These are phyloP conservation scores for Boletus insuetus DNA, from an alignment of 768 basidiomycete species.

Conservation along the genomic window DNA sequence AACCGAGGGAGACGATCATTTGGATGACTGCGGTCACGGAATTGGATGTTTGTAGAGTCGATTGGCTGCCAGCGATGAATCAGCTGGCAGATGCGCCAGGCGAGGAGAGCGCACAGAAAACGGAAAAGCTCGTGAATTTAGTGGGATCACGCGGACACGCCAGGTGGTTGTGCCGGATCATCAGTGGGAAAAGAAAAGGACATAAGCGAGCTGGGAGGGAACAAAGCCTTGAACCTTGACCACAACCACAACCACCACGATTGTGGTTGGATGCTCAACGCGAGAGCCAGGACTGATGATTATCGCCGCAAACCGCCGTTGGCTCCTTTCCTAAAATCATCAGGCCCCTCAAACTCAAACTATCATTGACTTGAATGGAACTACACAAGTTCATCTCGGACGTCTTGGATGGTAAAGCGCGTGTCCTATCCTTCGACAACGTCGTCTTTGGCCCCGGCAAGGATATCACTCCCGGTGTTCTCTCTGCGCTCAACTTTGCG, in stretches of 20 bases:
- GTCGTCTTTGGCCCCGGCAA: constrained; percentile 36
- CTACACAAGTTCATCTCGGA: constrained; percentile 12
- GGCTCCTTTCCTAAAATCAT: not conserved
- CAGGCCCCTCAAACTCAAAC: not conserved
- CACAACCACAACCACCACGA: too few relatives aligned
- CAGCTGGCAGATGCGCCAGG: too few relatives aligned
- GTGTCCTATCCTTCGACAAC: constrained; percentile 42
- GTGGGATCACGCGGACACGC: too few relatives aligned
- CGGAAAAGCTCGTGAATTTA: too few relatives aligned
- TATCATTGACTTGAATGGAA: constrained; percentile 6
- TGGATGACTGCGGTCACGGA: not conserved
- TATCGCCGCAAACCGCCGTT: constrained; percentile 5
- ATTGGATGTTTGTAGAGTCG: not conserved
- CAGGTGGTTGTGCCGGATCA: too few relatives aligned
- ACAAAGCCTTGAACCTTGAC: too few relatives aligned
- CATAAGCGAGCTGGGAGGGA: too few relatives aligned
- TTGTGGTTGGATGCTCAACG: too few relatives aligned
- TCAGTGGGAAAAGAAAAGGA: too few relatives aligned
- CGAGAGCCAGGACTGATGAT: not conserved
- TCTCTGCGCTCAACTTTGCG: constrained; percentile 60
- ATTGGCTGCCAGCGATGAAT: not conserved
- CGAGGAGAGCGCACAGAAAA: too few relatives aligned
- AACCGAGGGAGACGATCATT: constrained; percentile 26
- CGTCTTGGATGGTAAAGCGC: constrained; percentile 27
- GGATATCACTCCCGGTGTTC: constrained; percentile 44